Evolutionary conservation across 805 yeast genomes (phyloP), one percentile per base, ranked within the genome.

Genomic region (Metschnikowia similis): DNA sequence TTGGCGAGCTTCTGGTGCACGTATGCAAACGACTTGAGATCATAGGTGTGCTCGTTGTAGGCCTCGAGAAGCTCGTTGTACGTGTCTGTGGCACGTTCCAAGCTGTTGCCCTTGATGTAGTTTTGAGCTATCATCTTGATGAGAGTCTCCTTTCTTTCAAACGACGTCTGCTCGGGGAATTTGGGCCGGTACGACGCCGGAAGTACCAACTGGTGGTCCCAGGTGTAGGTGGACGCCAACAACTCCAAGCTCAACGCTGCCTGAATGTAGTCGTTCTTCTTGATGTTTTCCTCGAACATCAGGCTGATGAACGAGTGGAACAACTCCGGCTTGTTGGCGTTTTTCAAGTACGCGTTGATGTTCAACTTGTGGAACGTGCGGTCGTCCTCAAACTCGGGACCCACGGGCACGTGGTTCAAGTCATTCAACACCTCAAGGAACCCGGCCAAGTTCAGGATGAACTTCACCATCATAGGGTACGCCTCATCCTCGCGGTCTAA

Each of bases 351-450:
- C 38, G 89, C 84, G 54, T 87, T 80, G 59, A 89, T 83, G 59
- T 84, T 85, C 62, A 89, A 74, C 52, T 82, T 81, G 63, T 85
- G 87, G 78, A 87, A 85, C 5, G 90, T 84, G 60, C 96, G 75
- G 66, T 89, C 96, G 64, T 87, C 92, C 59, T 87, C 92, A 66
- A 86, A 90, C 60, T 89, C 96, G 38, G 83, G 83, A 16, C 90
- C 90, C 42, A 76, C 77, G 11, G 96, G 96, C 50, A 89, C 89
- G 50, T 80, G 77, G 57, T 80, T 80, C 58, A 86, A 78, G 59
- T 87, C 89, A 53, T 81, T 76, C 60, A 87, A 74, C 13, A 82
- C 80, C 48, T 76, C 81, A 50, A 88, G 67, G 66, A 87, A 87
- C 26, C 81, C 84, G 27, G 81, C 66, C 35, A 87, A 58, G 39